These are phyloP conservation scores for Globisporangium solare DNA, from an alignment of 352 stramenopile species.

Conservation along the genomic window DNA sequence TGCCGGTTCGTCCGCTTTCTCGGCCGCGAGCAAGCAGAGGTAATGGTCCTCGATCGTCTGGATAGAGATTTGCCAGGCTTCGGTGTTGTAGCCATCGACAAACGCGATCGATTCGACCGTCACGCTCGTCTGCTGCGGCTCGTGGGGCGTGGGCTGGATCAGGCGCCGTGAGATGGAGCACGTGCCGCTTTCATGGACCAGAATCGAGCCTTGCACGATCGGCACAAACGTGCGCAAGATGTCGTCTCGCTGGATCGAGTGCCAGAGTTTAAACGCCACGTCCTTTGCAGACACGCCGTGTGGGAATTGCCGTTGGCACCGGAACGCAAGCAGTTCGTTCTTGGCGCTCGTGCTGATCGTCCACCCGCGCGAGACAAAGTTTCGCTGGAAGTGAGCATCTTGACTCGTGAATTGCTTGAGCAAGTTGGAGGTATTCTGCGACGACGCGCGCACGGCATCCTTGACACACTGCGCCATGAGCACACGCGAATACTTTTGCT, in stretches of 20 bases:
- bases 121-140: slow-evolving; percentile 23
- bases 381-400: slow-evolving; percentile 25
- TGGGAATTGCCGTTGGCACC: slow-evolving; percentile 30
- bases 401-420: slow-evolving; percentile 20
- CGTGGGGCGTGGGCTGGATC: slow-evolving; percentile 26
- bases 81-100: slow-evolving; percentile 14
- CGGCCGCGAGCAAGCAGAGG: slow-evolving; percentile 35
- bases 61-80: slow-evolving; percentile 44
- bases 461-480: slow-evolving; percentile 32
- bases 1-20: slow-evolving; percentile 15
- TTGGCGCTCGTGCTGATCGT: slow-evolving; percentile 30
- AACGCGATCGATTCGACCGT: slow-evolving; percentile 41
- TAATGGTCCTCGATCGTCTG: slow-evolving; percentile 51
- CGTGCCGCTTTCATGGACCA: slow-evolving; percentile 24
- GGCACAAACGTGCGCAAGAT: slow-evolving; percentile 58
- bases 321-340: slow-evolving; percentile 39
- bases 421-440: slow-evolving; percentile 30
- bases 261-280: slow-evolving; percentile 45
- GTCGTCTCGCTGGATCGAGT: slow-evolving; percentile 48
- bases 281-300: slow-evolving; percentile 14
- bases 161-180: slow-evolving; percentile 30
- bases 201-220: slow-evolving; percentile 40
- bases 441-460: slow-evolving; percentile 16
- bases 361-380: slow-evolving; percentile 45
- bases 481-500: slow-evolving; percentile 21